phyloP scores from a whole-genome alignment of 805 yeast species.

The Kurtzmaniella cleridarum region DNA sequence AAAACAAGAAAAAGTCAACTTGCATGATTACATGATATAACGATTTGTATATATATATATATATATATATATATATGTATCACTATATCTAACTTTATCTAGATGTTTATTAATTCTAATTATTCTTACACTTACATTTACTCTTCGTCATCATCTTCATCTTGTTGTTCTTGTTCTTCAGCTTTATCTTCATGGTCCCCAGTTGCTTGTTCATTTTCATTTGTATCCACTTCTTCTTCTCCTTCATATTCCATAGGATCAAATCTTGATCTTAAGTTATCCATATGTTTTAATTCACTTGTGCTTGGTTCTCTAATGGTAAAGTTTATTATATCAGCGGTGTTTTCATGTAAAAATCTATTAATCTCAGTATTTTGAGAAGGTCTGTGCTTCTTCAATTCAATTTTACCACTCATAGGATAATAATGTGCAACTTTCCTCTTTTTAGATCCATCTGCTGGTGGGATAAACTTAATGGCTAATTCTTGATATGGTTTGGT shows the following conservation, averaged over 20 bases:
- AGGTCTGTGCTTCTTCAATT: slow-evolving; percentile 80
- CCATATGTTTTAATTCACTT: slow-evolving; percentile 62
- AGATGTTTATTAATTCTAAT: background rate
- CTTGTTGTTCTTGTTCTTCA: slow-evolving; percentile 16
- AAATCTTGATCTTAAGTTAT: slow-evolving; percentile 58
- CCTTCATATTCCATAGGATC: slow-evolving; percentile 78
- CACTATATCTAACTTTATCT: background rate
- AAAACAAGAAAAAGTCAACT: slow-evolving; percentile 12
- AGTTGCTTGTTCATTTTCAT: slow-evolving; percentile 27
- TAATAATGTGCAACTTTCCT: slow-evolving; percentile 62
- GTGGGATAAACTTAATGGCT: slow-evolving; percentile 52
- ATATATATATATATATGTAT: too few species aligned
- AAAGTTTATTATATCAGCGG: slow-evolving; percentile 58
- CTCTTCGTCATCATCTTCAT: slow-evolving; percentile 8
- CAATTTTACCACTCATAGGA: slow-evolving; percentile 73
- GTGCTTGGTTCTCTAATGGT: slow-evolving; percentile 69
- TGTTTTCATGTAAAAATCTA: slow-evolving; percentile 49
- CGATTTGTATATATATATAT: too few species aligned
- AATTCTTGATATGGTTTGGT: slow-evolving; percentile 55
- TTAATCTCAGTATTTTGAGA: slow-evolving; percentile 50
- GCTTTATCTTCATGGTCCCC: slow-evolving; percentile 11
- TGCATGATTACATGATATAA: slow-evolving; percentile 22
- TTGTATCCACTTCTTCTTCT: slow-evolving; percentile 49
- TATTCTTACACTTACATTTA: slow-evolving; percentile 1
- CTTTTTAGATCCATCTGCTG: slow-evolving; percentile 31